Base-by-base conservation (phyloP, 495 filamentous ascomycete genomes). In the Usnea hakonensis region DNA sequence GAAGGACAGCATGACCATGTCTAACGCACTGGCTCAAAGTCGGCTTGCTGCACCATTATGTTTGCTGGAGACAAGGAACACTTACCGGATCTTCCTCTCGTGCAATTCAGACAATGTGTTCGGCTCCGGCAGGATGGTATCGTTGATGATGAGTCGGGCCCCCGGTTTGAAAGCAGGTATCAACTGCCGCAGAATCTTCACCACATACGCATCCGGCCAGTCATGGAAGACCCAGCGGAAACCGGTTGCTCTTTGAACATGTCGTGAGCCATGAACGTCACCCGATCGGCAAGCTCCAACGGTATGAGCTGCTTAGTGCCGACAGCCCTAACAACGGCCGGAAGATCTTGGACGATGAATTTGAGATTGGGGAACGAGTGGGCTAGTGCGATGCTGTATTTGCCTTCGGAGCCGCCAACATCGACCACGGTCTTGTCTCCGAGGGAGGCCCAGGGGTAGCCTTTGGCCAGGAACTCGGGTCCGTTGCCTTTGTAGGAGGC, bases 311-410 rank as follows among this genome's bases (percentile, higher is more conserved):
- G 19, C 17, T 41, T 58, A 41, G 38, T 10, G 14, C 32, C 19
- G 7, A 43, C 26, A 8, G 36, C 56, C 32, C 5, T 32, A 8
- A 81, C 66, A 10, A 77, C 79, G 40, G 73, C 75, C 2, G 72
- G 73, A 41, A 81, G 70, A 63, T 85, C 83, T 64, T 85, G 80
- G 23, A 84, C 81, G n/a, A 84, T 70, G 64, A 85, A 67, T 21
- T 53, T 67, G 21, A 75, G 65, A 17, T 61, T 2, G 7, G 66
- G 65, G 48, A 66, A 70, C 5, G 53, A 56, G 32, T 65, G 50
- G 43, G 72, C 65, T 21, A 75, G 60, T 3, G 67, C 64, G 26
- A 69, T 57, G 35, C 69, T 67, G 30, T 64, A 67, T 50, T 67
- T 60, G 5, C 73, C 72, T 40, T 67, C 65, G 17, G 70, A 68